Base-by-base conservation (phyloP, 805 yeast genomes). In the Barnettozyma botsteinii region DNA sequence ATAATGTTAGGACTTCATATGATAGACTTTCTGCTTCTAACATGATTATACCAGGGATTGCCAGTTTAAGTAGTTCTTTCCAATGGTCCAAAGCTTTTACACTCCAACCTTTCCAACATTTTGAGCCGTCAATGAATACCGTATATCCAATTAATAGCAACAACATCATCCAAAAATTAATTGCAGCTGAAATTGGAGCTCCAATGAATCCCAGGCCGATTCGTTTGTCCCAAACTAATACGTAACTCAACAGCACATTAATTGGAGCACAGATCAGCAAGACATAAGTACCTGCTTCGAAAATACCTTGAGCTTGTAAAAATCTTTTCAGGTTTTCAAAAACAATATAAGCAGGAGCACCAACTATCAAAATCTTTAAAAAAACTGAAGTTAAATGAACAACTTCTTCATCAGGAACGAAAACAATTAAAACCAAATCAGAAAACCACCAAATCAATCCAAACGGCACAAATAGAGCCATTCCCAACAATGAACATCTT, bases 301-400 rank as follows among this genome's bases (percentile, higher is more conserved):
- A 88, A 6, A 85, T 77, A 25, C 87, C 87, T 60, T 87, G 96
- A 0, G 94, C 86, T 63, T 86, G 96, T 42, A 87, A 62, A 52
- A 73, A 86, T 41, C 95, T 66, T 60, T 88, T 87, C n/a, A 87
- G 79, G 32, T 86, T 74, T 60, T 88, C 96, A 57, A 87, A 87
- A 8, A 83, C 44, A 33, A 84, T 69, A 52, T 80, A 75, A 0
- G 88, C 94, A 0, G 96, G 96, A 14, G 84, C 75, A 13, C 95
- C 95, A 38, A 78, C 51, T 4, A 75, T 66, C 38, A 76, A 68
- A 10, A 76, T 66, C 41, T 72, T 44, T 14, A 54, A 26, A 22
- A 75, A 85, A 20, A 57, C 52, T 40, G 76, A 77, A n/a, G 86
- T 77, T 50, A 81, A 58, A 14, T 45, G 48, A 0, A 78, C 76